Base-by-base conservation (phyloP, 2,329 filamentous ascomycete species). In the Alternaria viburni region DNA sequence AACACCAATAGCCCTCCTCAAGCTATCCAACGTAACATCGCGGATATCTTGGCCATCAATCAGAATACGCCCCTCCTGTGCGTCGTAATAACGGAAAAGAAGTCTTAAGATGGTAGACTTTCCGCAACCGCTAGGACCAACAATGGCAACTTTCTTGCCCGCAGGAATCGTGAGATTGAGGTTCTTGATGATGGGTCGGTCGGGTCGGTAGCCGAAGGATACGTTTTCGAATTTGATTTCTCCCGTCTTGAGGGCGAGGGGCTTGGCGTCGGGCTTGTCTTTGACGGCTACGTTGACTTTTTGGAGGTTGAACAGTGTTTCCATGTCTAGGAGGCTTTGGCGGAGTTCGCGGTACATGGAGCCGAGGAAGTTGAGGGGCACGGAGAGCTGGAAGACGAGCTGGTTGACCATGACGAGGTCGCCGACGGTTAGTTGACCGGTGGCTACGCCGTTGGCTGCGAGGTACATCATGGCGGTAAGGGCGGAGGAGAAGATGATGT, bases 391-490 rank as follows among this genome's bases (percentile, higher is more conserved):
- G 82, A 99, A 99, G 62, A 99, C 94, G 17, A 99, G 89, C 83
- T 98, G 96, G 80, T 99, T 99, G 70, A 99, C 93, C 93, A 99
- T 96, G 77, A 99, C 96, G 30, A 99, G 86, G 77, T 99, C 96
- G 62, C 96, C 96, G 13, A 99, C 94, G 0, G 95, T 97, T 73
- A 99, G 82, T 6, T 85, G 83, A 13, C 95, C 95, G 4, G 83
- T 85, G 1, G 93, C 93, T 1, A 99, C 93, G 36, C 96, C 96
- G 73, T 95, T 89, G 23, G 93, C 93, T 6, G 94, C 96, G 61
- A 98, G 87, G 78, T 97, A 98, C 96, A 99, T 99, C 95, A 99
- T 99, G 26, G 88, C 91, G 0, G 96, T 97, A 65, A 99, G 83
- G 0, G 96, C 94, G 36, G 91, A 91, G 1, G 95, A 97, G 82